Evolutionary conservation across 306 rosid species (phyloP).

Genomic region (Cajanus cajan): DNA sequence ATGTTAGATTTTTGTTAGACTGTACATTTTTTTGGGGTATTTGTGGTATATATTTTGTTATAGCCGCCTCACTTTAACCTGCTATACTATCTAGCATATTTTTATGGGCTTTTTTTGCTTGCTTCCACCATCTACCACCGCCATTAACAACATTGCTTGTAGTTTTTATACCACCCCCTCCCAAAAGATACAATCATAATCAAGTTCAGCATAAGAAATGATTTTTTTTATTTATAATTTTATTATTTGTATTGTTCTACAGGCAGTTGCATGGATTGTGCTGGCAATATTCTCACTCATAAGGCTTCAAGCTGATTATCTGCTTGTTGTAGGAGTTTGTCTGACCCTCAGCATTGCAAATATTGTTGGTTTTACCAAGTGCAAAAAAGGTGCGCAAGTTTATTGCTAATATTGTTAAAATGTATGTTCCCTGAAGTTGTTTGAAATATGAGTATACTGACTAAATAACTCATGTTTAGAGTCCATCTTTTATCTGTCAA

Average conservation of each 20-base stretch:
- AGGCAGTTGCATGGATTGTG: constrained; percentile 83
- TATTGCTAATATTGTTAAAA: constrained; percentile 16
- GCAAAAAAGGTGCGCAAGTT: constrained; percentile 77
- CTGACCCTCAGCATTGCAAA: constrained; percentile 92
- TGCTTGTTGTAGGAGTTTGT: constrained; percentile 93
- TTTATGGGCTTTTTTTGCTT: neutral
- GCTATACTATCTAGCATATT: neutral
- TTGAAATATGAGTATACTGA: neutral
- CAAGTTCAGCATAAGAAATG: neutral
- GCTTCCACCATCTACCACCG: neutral
- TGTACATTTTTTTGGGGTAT: neutral
- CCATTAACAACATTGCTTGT: neutral
- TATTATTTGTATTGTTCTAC: constrained; percentile 20
- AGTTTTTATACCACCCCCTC: neutral
- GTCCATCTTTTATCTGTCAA: neutral
- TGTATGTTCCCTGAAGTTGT: neutral
- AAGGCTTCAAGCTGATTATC: constrained; percentile 97
- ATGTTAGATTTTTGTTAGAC: neutral
- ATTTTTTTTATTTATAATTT: constrained; percentile 2
- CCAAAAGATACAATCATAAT: neutral
- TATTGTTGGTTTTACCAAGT: constrained; percentile 93
- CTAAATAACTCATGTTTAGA: constrained; percentile 3
- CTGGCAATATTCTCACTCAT: constrained; percentile 90
- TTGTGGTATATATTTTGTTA: neutral
- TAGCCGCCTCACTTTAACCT: neutral